Conservation (phyloP, 305 asterid genomes). For the Ruellia speciosa region DNA sequence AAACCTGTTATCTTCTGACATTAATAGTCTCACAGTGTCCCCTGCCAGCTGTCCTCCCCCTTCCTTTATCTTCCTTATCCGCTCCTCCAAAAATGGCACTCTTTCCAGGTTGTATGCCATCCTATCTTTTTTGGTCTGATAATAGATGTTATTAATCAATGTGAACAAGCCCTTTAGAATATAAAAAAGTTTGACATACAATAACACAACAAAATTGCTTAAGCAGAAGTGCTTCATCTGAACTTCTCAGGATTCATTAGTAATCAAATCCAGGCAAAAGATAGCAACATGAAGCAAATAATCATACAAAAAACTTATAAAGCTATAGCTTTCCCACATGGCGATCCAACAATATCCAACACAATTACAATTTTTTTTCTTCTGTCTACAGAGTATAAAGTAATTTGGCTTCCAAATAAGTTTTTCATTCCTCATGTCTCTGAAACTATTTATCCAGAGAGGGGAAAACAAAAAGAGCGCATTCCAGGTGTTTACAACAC, state of each 20-base stretch:
- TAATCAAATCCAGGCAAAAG: conserved; percentile 3
- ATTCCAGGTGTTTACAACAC: too few relatives aligned
- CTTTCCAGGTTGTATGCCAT: conserved; percentile 54
- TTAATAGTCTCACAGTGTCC: conserved; percentile 71
- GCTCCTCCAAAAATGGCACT: conserved; percentile 89
- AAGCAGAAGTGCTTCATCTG: conserved; percentile 3
- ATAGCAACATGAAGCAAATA: neutral
- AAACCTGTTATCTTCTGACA: conserved; percentile 79
- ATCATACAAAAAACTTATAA: neutral
- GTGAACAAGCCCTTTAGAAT: neutral
- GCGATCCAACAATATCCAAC: conserved; percentile 2
- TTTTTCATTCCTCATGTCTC: too few relatives aligned
- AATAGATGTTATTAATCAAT: conserved; percentile 1
- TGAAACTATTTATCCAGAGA: too few relatives aligned
- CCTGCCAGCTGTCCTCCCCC: conserved; percentile 53
- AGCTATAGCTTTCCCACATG: neutral
- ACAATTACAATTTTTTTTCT: too few relatives aligned
- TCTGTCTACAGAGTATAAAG: too few relatives aligned
- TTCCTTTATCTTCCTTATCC: conserved; percentile 70
- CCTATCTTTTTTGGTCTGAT: conserved; percentile 56
- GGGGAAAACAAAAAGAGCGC: too few relatives aligned
- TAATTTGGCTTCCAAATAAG: too few relatives aligned
- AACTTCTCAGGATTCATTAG: neutral
- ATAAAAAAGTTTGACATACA: too few relatives aligned
- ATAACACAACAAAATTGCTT: neutral